Evolutionary conservation across 176 grass and related monocot genomes (phyloP).

Genomic region (Eremochloa ophiuroides): DNA sequence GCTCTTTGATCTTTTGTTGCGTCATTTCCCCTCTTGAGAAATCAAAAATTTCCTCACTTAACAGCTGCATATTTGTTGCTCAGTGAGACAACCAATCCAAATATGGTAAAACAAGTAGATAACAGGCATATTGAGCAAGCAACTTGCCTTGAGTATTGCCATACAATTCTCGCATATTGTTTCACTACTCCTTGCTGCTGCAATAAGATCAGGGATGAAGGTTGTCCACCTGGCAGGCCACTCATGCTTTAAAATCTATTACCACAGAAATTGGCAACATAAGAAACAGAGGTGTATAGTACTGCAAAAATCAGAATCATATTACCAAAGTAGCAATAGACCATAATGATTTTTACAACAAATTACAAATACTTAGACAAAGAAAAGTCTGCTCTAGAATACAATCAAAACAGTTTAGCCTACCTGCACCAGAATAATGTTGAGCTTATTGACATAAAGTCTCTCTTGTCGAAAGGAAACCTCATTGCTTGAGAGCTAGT

Average conservation of each 20-base stretch:
- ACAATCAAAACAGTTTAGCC: slow-evolving; percentile 12
- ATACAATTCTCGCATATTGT: slow-evolving; percentile 97
- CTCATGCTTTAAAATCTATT: slow-evolving; percentile 85
- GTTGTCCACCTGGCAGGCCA: slow-evolving; percentile 88
- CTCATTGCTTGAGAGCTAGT: slow-evolving; percentile 79
- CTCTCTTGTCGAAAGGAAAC: slow-evolving; percentile 81
- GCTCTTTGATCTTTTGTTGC: slow-evolving; percentile 92
- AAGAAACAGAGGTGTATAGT: neutral
- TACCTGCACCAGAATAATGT: slow-evolving; percentile 95
- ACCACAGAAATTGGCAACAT: neutral
- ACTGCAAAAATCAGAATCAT: neutral
- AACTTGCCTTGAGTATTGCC: slow-evolving; percentile 90
- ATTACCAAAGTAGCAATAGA: neutral
- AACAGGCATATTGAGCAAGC: neutral
- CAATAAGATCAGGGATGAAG: slow-evolving; percentile 88
- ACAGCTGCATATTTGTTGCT: slow-evolving; percentile 48
- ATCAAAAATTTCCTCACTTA: slow-evolving; percentile 98
- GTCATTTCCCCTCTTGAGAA: slow-evolving; percentile 99
- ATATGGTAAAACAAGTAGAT: slow-evolving; percentile 14
- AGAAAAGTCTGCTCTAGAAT: neutral
- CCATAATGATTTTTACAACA: neutral
- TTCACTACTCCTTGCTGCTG: slow-evolving; percentile 79
- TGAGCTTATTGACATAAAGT: slow-evolving; percentile 95
- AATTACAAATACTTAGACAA: neutral
- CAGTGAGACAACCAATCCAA: slow-evolving; percentile 16